phyloP scores from a whole-genome alignment of 768 basidiomycete genomes.

The Megacollybia marginata region DNA sequence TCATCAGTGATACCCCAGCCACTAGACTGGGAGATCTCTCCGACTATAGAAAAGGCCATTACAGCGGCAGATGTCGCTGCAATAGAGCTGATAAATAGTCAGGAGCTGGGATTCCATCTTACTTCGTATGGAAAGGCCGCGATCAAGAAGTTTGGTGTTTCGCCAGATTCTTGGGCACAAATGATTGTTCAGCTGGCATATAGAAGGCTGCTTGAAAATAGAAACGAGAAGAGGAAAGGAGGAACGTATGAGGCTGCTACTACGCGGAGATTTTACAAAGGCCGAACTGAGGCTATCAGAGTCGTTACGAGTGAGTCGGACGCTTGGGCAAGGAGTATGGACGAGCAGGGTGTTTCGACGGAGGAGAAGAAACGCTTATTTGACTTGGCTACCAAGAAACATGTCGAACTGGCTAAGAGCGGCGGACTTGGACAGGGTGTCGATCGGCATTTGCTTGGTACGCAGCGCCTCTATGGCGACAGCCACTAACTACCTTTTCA shows the following conservation, averaged over 20 bases:
- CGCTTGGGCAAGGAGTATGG: conserved; percentile 72
- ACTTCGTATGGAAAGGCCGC: conserved; percentile 80
- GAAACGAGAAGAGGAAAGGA: conserved; percentile 47
- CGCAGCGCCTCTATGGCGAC: conserved; percentile 10
- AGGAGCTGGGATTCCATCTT: conserved; percentile 52
- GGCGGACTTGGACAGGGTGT: conserved; percentile 68
- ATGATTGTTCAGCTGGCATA: conserved; percentile 90
- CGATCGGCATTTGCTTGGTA: conserved; percentile 85
- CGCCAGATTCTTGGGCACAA: conserved; percentile 94
- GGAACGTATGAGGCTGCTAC: conserved; percentile 94
- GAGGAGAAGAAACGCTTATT: conserved; percentile 49
- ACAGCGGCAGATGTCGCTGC: conserved; percentile 47
- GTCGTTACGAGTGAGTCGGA: conserved; percentile 74
- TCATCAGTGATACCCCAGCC: conserved; percentile 32
- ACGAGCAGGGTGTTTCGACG: conserved; percentile 31
- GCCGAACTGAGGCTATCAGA: conserved; percentile 90
- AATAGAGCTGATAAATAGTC: conserved; percentile 50
- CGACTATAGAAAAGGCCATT: conserved; percentile 44
- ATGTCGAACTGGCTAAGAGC: conserved; percentile 56
- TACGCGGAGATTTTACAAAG: conserved; percentile 82
- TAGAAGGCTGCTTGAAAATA: conserved; percentile 45
- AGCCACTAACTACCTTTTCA: conserved; percentile 15
- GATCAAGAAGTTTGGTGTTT: conserved; percentile 83
- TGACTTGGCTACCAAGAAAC: conserved; percentile 52
- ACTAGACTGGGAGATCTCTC: conserved; percentile 57